phyloP scores from a whole-genome alignment of 768 basidiomycete species.

The Symmetrospora coprosmae region DNA sequence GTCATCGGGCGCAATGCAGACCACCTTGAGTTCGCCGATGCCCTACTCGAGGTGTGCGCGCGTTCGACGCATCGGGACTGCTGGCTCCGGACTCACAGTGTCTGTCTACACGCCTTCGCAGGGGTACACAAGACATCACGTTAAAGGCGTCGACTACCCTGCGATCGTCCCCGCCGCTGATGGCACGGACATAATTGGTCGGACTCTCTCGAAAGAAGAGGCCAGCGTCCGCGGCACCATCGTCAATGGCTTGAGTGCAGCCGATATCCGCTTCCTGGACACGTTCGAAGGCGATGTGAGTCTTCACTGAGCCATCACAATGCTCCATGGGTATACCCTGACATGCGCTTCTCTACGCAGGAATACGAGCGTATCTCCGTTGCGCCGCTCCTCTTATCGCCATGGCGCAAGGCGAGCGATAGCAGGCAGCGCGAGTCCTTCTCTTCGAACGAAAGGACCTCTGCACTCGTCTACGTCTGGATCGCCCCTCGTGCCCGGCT shows the following conservation, averaged over 20 bases:
- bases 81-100: not conserved
- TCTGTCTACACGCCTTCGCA: slow-evolving; percentile 32
- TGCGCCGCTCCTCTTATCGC: slow-evolving; percentile 46
- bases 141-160: slow-evolving; percentile 69
- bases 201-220: slow-evolving; percentile 49
- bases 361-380: slow-evolving; percentile 56
- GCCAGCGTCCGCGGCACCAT: slow-evolving; percentile 62
- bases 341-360: no score
- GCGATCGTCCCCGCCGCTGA: slow-evolving; percentile 54
- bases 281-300: slow-evolving; percentile 59
- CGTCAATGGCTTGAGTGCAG: slow-evolving; percentile 53
- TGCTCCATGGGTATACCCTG: no score
- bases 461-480: slow-evolving; percentile 53
- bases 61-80: slow-evolving; percentile 28
- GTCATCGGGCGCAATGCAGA: slow-evolving; percentile 59
- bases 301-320: not conserved
- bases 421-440: slow-evolving; percentile 41
- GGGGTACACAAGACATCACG: slow-evolving; percentile 68
- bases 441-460: slow-evolving; percentile 22
- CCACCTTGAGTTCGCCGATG: slow-evolving; percentile 55
- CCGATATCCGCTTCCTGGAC: slow-evolving; percentile 59
- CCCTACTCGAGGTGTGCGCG: slow-evolving; percentile 50
- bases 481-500: slow-evolving; percentile 41
- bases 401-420: slow-evolving; percentile 37
- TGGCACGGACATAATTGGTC: slow-evolving; percentile 43